Percentiles rank a stretch among this genome's conserved stretches.
Conservation (phyloP, 2,329 filamentous ascomycete species). For the Chalara sp. region DNA sequence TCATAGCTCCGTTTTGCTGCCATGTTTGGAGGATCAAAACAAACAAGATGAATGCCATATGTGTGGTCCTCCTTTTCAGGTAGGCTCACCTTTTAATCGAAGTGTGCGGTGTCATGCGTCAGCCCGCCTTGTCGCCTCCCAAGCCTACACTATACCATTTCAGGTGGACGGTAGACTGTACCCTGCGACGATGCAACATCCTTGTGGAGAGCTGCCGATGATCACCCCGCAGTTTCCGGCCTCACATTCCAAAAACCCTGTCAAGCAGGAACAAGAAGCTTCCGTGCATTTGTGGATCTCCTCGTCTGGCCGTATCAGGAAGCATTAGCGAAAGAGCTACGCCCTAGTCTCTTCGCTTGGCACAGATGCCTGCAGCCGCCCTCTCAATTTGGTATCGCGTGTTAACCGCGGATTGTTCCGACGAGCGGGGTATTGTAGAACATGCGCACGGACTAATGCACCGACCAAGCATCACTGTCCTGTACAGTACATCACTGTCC, state of each 20-base stretch:
- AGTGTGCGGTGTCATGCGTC: neutral
- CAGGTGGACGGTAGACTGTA: neutral
- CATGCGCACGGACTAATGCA: too few relatives aligned
- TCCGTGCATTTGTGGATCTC: too few relatives aligned
- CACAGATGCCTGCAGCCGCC: neutral
- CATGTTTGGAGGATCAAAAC: neutral
- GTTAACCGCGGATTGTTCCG: too few relatives aligned
- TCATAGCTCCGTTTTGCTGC: conserved; percentile 3
- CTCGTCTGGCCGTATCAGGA: neutral
- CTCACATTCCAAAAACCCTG: neutral
- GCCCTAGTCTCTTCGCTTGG: neutral
- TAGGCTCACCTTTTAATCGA: neutral
- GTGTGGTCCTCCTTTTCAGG: neutral
- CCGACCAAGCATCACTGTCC: too few relatives aligned
- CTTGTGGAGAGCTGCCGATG: too few relatives aligned
- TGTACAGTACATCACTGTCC: too few relatives aligned
- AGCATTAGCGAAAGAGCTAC: too few relatives aligned
- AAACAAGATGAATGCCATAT: neutral
- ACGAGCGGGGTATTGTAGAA: too few relatives aligned
- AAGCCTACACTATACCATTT: neutral
- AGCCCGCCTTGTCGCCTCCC: neutral
- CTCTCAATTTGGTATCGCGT: neutral
- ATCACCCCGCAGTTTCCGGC: neutral
- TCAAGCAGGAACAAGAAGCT: neutral
- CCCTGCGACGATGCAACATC: too few relatives aligned